Evolutionary conservation across 345 rosid species (phyloP).

Genomic region (Cardamine occulta): DNA sequence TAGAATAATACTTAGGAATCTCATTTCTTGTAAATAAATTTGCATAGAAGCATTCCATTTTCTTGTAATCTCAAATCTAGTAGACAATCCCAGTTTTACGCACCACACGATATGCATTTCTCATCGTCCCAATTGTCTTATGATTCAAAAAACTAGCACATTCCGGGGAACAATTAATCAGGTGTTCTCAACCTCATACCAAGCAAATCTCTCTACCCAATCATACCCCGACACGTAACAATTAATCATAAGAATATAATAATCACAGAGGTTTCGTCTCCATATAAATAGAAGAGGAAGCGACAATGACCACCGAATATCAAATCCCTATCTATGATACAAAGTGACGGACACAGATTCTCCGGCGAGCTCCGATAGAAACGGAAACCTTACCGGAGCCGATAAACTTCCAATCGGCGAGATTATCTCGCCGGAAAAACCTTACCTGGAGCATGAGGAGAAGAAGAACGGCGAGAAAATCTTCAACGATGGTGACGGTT

Average conservation of each 20-base stretch:
- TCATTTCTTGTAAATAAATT: not conserved
- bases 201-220: not conserved
- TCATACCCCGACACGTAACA: not conserved
- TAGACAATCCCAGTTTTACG: not conserved
- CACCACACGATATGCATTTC: slow-evolving; percentile 24
- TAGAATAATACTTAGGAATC: not conserved
- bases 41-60: not conserved
- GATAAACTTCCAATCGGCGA: not conserved
- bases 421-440: not conserved
- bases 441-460: slow-evolving; percentile 24
- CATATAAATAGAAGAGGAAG: slow-evolving; percentile 5
- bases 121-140: slow-evolving; percentile 6
- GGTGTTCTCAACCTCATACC: slow-evolving; percentile 8
- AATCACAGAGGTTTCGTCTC: slow-evolving; percentile 16
- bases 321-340: not conserved
- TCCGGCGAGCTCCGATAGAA: not conserved
- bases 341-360: slow-evolving; percentile 23
- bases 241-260: not conserved
- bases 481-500: slow-evolving; percentile 21
- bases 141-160: not conserved
- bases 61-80: not conserved
- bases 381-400: not conserved
- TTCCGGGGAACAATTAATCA: slow-evolving; percentile 10
- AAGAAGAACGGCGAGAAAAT: slow-evolving; percentile 28
- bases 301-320: slow-evolving; percentile 14